Conservation (phyloP, 2,329 filamentous ascomycete genomes). For the Pseudogymnoascus sp. region DNA sequence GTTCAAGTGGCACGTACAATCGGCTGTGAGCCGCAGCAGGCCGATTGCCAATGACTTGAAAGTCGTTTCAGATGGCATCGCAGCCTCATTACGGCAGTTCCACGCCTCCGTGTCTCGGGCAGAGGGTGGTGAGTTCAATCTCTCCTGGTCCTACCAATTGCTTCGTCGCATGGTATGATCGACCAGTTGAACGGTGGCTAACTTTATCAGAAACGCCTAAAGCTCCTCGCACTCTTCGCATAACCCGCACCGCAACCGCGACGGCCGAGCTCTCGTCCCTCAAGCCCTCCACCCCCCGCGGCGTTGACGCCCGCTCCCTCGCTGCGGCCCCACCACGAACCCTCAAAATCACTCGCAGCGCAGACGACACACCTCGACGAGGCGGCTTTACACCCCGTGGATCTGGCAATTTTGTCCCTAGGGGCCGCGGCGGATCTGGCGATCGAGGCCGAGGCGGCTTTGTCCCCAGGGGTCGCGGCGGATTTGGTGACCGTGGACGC, state of each 20-base stretch:
- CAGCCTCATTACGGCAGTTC: conserved; percentile 26
- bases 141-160: background rate
- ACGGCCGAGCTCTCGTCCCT: conserved; percentile 23
- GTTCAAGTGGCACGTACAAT: conserved; percentile 30
- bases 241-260: conserved; percentile 13
- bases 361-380: background rate
- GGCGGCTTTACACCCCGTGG: background rate
- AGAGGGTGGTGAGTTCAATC: conserved; percentile 7
- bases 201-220: background rate
- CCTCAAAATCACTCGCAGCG: conserved; percentile 13
- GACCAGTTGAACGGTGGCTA: background rate
- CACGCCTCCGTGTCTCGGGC: conserved; percentile 20
- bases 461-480: background rate
- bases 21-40: conserved; percentile 24
- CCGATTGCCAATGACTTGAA: conserved; percentile 22
- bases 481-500: conserved; percentile 7
- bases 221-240: conserved; percentile 2
- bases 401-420: background rate
- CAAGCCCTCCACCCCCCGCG: conserved; percentile 16
- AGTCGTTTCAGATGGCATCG: conserved; percentile 26
- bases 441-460: background rate
- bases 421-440: background rate
- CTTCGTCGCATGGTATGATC: background rate
- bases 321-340: conserved; percentile 20
- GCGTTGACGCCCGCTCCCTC: conserved; percentile 27